Conservation (phyloP, 306 rosid genomes). For the Trifolium subterraneum region DNA sequence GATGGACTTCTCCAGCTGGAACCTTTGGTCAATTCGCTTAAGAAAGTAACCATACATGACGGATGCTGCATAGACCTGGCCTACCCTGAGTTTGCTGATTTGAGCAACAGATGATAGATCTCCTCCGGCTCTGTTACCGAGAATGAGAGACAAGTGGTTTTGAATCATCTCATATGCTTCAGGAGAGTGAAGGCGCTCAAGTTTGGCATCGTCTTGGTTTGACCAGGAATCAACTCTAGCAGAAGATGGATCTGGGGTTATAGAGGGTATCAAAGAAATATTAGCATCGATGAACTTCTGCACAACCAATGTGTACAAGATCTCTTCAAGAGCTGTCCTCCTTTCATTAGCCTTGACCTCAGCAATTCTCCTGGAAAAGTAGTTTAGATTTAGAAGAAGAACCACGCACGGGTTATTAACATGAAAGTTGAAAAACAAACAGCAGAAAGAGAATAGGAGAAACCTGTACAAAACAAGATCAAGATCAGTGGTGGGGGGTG, state of each 20-base stretch:
- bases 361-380: constrained; percentile 76
- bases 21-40: constrained; percentile 91
- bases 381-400: no score
- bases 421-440: not conserved
- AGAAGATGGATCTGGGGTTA: constrained; percentile 62
- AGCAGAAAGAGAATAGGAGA: not conserved
- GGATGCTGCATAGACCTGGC: constrained; percentile 94
- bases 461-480: constrained; percentile 85
- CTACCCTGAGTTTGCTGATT: constrained; percentile 89
- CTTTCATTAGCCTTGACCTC: constrained; percentile 89
- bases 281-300: constrained; percentile 94
- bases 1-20: constrained; percentile 95
- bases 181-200: constrained; percentile 73
- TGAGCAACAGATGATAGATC: constrained; percentile 70
- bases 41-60: constrained; percentile 97
- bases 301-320: constrained; percentile 81
- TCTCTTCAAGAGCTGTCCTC: constrained; percentile 81
- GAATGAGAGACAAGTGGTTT: constrained; percentile 79
- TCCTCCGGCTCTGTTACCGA: constrained; percentile 62
- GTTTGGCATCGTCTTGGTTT: constrained; percentile 55
- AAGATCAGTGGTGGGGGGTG: constrained; percentile 63
- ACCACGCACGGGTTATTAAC: not conserved
- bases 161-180: constrained; percentile 95
- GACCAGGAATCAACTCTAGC: constrained; percentile 77
- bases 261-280: constrained; percentile 72